phyloP scores from a whole-genome alignment of 2,329 filamentous ascomycete species.

The Didymella sp. region DNA sequence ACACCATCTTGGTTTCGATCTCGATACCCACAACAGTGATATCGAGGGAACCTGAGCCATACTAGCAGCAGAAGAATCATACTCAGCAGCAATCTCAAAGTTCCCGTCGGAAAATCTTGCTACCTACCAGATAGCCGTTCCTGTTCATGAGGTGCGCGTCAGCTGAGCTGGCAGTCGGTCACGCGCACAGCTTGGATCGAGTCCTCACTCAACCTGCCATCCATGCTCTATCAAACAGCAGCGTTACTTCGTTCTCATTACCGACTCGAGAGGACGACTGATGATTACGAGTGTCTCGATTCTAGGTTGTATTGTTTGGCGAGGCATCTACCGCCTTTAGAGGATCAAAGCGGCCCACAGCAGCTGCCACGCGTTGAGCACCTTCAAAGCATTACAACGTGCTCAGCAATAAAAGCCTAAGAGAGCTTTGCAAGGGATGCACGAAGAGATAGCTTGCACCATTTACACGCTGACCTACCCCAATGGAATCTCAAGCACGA shows the following conservation, averaged over 20 bases:
- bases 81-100: background rate
- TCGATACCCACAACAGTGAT: background rate
- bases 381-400: background rate
- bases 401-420: no score
- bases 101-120: background rate
- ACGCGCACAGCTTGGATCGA: background rate
- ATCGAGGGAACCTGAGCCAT: background rate
- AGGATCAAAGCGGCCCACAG: background rate
- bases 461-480: background rate
- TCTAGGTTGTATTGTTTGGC: background rate
- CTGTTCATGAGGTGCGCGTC: conserved; percentile 3
- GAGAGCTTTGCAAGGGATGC: background rate
- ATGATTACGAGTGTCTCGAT: background rate
- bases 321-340: background rate
- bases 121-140: background rate
- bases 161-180: conserved; percentile 4
- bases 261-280: background rate
- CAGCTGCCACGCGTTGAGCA: background rate
- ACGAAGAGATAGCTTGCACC: background rate
- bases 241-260: background rate
- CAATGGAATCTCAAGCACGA: background rate
- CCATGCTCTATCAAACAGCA: no score
- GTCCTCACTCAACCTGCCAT: background rate
- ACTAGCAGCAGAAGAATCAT: background rate
- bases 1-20: background rate